Evolutionary conservation across 73 alveolate species (phyloP).

Genomic region (Halteria grandinella): DNA sequence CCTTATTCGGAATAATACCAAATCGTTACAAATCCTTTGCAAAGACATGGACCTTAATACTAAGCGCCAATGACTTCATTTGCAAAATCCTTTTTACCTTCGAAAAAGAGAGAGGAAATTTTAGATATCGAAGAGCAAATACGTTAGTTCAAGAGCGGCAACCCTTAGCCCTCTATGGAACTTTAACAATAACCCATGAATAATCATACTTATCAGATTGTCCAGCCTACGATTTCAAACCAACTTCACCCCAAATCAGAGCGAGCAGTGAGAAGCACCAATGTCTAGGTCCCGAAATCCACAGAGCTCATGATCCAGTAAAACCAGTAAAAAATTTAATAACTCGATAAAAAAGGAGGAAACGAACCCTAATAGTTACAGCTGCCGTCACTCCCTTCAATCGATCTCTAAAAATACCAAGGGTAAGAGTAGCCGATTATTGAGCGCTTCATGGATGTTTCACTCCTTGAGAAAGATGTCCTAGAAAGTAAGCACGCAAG

Average conservation of each 20-base stretch:
- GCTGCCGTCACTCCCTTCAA: constrained; percentile 27
- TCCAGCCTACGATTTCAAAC: too few species aligned
- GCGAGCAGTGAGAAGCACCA: too few species aligned
- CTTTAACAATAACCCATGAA: too few species aligned
- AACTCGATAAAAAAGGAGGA: constrained; percentile 14
- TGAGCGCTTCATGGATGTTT: constrained; percentile 37
- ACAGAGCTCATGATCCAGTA: constrained; percentile 21
- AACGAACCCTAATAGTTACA: background rate
- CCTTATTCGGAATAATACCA: background rate
- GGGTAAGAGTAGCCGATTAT: constrained; percentile 29
- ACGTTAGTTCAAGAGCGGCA: background rate
- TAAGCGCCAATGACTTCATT: constrained; percentile 5
- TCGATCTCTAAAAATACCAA: constrained; percentile 18
- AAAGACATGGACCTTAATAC: background rate
- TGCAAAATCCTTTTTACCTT: constrained; percentile 33
- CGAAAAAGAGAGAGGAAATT: constrained; percentile 16
- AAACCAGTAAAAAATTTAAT: constrained; percentile 22
- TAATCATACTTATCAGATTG: too few species aligned
- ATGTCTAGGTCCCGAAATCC: constrained; percentile 24
- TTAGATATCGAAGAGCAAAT: constrained; percentile 41
- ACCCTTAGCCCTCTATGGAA: background rate
- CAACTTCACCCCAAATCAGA: too few species aligned
- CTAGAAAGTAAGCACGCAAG: constrained; percentile 37
- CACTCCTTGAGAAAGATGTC: constrained; percentile 6
- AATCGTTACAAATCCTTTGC: too few species aligned